A percentile compares a stretch with the other conserved stretches of the same genome.
phyloP scores from a whole-genome alignment of 2,329 filamentous ascomycete species.

The Penicillium sp. region DNA sequence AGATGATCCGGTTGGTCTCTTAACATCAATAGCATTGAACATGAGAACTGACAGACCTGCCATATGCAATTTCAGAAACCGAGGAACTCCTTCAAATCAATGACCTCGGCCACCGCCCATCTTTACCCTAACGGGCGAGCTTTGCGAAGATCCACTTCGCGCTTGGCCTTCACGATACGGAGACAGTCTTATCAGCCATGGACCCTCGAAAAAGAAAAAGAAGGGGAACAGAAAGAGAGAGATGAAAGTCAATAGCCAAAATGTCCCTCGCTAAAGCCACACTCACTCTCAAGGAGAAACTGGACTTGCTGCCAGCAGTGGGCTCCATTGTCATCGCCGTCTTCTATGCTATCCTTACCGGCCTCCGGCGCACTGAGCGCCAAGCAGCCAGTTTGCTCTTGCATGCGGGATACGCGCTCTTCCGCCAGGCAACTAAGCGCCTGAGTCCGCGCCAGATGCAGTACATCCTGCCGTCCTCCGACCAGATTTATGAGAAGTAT shows the following conservation, averaged over 20 bases:
- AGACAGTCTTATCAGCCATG: not conserved
- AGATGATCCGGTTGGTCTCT: too few species aligned
- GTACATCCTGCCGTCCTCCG: constrained; percentile 26
- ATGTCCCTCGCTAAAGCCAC: constrained; percentile 22
- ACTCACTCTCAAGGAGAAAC: constrained; percentile 31
- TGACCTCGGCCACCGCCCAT: constrained; percentile 5
- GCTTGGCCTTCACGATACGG: not conserved
- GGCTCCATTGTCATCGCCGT: constrained; percentile 26
- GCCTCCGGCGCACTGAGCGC: constrained; percentile 27
- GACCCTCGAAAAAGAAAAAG: not conserved
- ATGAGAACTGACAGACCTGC: too few species aligned
- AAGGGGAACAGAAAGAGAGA: too few species aligned
- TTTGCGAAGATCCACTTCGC: constrained; percentile 15
- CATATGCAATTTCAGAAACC: too few species aligned
- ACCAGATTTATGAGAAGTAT: constrained; percentile 31
- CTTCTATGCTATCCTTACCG: constrained; percentile 30
- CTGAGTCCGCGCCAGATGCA: constrained; percentile 33
- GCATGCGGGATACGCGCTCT: constrained; percentile 36
- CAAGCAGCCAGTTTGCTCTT: constrained; percentile 32
- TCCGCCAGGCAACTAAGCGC: constrained; percentile 32
- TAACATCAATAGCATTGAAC: too few species aligned
- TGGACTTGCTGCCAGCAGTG: constrained; percentile 35
- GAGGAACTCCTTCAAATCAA: too few species aligned
- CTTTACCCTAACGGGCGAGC: constrained; percentile 8
- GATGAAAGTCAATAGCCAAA: not conserved